phyloP scores from a whole-genome alignment of 2,329 filamentous ascomycete species.

The Mycosphaerella arachidis region DNA sequence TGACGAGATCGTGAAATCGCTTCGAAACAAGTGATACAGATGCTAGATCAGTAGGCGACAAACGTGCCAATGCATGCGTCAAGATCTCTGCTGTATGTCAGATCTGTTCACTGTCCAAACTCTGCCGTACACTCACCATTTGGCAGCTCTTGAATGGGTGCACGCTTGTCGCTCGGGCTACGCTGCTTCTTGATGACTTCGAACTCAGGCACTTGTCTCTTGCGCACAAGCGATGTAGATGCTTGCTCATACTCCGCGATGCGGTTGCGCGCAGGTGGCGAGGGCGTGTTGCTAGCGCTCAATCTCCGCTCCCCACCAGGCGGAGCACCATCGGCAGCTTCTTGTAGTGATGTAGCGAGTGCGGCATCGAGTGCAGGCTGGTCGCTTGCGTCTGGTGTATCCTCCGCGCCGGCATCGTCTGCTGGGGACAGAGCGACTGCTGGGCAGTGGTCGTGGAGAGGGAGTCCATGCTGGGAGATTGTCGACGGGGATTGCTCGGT shows the following conservation, averaged over 20 bases:
- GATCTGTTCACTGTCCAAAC: slow-evolving; percentile 3
- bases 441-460: slow-evolving; percentile 38
- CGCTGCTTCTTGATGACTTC: slow-evolving; percentile 48
- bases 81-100: slow-evolving; percentile 65
- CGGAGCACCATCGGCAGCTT: slow-evolving; percentile 7
- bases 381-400: slow-evolving; percentile 15
- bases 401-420: slow-evolving; percentile 33
- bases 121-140: slow-evolving; percentile 60
- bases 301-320: slow-evolving; percentile 21
- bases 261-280: slow-evolving; percentile 45
- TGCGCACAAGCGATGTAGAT: slow-evolving; percentile 35
- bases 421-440: slow-evolving; percentile 41
- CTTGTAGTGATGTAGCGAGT: slow-evolving; percentile 27
- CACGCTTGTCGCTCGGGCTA: slow-evolving; percentile 41
- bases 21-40: slow-evolving; percentile 81
- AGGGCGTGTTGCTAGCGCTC: slow-evolving; percentile 26
- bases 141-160: slow-evolving; percentile 60
- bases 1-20: slow-evolving; percentile 80
- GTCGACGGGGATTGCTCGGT: slow-evolving; percentile 33
- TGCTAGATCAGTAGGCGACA: slow-evolving; percentile 78
- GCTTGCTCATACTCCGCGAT: slow-evolving; percentile 54
- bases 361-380: slow-evolving; percentile 26
- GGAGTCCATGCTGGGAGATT: slow-evolving; percentile 57
- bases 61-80: slow-evolving; percentile 84
- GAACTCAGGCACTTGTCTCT: slow-evolving; percentile 46